A percentile compares a stretch with the other conserved stretches of the same genome.
Conservation (phyloP, 2,329 filamentous ascomycete genomes). For the Arthroderma uncinatum region DNA sequence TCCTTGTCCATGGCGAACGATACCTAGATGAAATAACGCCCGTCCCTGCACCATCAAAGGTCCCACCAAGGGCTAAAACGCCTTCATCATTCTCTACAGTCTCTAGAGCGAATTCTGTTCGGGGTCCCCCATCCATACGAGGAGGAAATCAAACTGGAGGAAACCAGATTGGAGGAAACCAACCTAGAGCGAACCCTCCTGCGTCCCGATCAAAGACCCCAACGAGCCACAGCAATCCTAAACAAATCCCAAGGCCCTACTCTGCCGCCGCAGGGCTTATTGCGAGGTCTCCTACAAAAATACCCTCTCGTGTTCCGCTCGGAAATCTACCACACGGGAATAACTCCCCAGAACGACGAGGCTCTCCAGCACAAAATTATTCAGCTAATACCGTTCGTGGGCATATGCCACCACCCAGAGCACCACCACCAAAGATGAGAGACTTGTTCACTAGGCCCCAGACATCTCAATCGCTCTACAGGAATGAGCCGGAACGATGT, state of each 20-base stretch:
- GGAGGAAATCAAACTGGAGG: conserved; percentile 29
- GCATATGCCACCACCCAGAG: conserved; percentile 45
- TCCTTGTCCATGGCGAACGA: conserved; percentile 81
- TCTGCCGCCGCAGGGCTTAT: conserved; percentile 5
- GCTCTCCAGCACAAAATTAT: conserved; percentile 35
- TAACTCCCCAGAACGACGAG: conserved; percentile 69
- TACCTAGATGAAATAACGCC: conserved; percentile 73
- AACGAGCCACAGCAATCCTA: conserved; percentile 20
- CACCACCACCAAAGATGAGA: conserved; percentile 85
- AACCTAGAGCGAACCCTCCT: conserved; percentile 32
- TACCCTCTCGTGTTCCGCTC: conserved; percentile 38
- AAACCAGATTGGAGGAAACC: conserved; percentile 30
- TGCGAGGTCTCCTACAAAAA: conserved; percentile 38
- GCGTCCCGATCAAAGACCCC: conserved; percentile 37
- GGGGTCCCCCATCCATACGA: conserved; percentile 24
- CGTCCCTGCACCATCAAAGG: conserved; percentile 54
- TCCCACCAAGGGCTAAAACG: conserved; percentile 43
- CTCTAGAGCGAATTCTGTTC: conserved; percentile 19
- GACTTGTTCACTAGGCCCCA: conserved; percentile 52
- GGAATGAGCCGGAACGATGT: background rate
- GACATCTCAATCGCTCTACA: conserved; percentile 19
- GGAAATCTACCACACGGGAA: conserved; percentile 41
- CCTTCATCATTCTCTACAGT: conserved; percentile 28
- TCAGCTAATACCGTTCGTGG: conserved; percentile 36
- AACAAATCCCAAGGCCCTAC: background rate